Conservation (phyloP, 148 eudicot species). For the Rhododendron mucronatum region DNA sequence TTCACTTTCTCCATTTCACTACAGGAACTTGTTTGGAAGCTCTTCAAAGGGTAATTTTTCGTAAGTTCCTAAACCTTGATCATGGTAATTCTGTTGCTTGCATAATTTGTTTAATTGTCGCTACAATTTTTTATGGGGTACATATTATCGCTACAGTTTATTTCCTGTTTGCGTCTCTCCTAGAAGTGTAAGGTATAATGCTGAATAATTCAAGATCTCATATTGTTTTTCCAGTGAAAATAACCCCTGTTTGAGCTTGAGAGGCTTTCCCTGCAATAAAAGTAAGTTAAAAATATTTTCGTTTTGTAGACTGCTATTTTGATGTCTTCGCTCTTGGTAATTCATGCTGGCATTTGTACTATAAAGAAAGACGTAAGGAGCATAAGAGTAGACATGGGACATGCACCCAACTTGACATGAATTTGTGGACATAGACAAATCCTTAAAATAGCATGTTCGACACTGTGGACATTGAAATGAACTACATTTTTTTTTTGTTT, state of each 20-base stretch:
- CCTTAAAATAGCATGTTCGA: neutral
- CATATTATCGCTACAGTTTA: neutral
- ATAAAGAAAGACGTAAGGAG: neutral
- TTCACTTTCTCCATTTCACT: neutral
- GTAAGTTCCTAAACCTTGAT: slow-evolving; percentile 12
- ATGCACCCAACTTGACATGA: neutral
- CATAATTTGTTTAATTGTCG: neutral
- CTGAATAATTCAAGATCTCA: neutral
- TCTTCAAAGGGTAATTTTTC: neutral
- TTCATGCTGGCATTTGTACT: neutral
- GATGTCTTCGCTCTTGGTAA: neutral
- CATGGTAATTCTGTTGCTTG: neutral
- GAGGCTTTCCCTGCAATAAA: neutral
- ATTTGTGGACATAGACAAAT: neutral
- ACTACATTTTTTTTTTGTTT: neutral
- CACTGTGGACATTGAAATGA: neutral
- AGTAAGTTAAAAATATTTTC: slow-evolving; percentile 9
- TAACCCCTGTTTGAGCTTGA: slow-evolving; percentile 5
- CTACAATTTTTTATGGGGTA: neutral
- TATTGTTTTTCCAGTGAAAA: slow-evolving; percentile 8
- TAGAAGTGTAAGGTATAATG: neutral
- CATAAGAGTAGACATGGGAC: neutral
- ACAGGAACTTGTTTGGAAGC: slow-evolving; percentile 26
- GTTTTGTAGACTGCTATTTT: neutral
- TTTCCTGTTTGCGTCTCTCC: neutral